Conservation (phyloP, 768 basidiomycete genomes). For the Mrakia blollopis region DNA sequence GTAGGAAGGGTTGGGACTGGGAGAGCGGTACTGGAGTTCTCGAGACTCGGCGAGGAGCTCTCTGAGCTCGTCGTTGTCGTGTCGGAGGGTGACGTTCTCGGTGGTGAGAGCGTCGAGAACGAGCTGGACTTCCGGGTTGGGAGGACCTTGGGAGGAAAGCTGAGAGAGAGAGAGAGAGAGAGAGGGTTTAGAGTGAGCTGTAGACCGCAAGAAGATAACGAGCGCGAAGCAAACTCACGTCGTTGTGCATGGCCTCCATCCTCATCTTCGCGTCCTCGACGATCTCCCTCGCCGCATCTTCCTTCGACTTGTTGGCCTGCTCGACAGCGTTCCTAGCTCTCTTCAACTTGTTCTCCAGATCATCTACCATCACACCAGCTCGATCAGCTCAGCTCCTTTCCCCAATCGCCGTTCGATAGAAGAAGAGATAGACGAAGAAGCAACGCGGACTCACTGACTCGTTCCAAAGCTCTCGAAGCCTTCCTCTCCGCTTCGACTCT, state of each 20-base stretch:
- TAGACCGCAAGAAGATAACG: neutral
- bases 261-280: slow-evolving; percentile 40
- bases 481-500: slow-evolving; percentile 38
- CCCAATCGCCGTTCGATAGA: neutral
- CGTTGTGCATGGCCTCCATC: slow-evolving; percentile 37
- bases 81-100: slow-evolving; percentile 75
- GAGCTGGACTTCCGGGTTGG: slow-evolving; percentile 29
- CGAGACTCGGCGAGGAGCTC: slow-evolving; percentile 66
- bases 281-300: slow-evolving; percentile 40
- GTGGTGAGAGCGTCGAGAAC: slow-evolving; percentile 72
- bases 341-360: slow-evolving; percentile 39
- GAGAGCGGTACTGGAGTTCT: slow-evolving; percentile 46
- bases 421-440: neutral
- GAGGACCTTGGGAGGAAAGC: slow-evolving; percentile 29
- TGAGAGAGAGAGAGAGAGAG: neutral
- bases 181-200: no score
- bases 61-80: slow-evolving; percentile 74
- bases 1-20: slow-evolving; percentile 1
- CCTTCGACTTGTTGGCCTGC: slow-evolving; percentile 38
- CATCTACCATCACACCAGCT: slow-evolving; percentile 22
- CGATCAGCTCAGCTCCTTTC: neutral
- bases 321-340: slow-evolving; percentile 37
- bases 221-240: slow-evolving; percentile 32
- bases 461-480: slow-evolving; percentile 37
- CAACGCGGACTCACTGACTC: slow-evolving; percentile 37